Conservation (phyloP, 192 early-diverging fungal species). For the Geranomyces michiganensis region DNA sequence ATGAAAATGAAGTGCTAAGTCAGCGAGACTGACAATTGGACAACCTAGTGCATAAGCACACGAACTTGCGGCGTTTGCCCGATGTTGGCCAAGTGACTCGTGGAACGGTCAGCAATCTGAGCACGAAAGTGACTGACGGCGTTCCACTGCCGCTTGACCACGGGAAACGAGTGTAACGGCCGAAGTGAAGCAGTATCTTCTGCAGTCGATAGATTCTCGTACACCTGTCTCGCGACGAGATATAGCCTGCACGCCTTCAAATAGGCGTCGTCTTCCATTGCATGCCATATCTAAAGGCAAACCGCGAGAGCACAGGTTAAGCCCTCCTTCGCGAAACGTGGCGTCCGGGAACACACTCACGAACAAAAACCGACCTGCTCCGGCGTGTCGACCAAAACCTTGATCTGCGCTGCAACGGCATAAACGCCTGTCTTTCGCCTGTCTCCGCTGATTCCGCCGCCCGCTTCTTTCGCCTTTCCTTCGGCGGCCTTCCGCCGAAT, state of each 20-base stretch:
- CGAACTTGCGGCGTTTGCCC: constrained; percentile 54
- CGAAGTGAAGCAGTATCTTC: constrained; percentile 28
- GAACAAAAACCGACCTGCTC: constrained; percentile 68
- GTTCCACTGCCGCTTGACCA: constrained; percentile 84
- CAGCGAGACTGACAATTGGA: constrained; percentile 4
- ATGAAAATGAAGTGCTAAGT: constrained; percentile 2
- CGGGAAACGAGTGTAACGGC: constrained; percentile 67
- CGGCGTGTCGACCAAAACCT: constrained; percentile 81
- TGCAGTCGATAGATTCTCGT: constrained; percentile 55
- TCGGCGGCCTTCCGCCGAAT: constrained; percentile 26
- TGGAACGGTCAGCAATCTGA: constrained; percentile 75
- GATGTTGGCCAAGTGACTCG: constrained; percentile 47
- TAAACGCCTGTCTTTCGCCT: constrained; percentile 54
- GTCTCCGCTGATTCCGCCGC: not conserved
- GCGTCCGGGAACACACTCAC: not conserved
- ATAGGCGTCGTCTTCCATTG: constrained; percentile 71
- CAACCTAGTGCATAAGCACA: constrained; percentile 17
- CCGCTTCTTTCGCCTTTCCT: not conserved
- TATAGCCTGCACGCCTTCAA: constrained; percentile 72
- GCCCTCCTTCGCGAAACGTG: not conserved
- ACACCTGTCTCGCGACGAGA: constrained; percentile 69
- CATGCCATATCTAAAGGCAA: constrained; percentile 72
- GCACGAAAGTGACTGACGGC: constrained; percentile 72
- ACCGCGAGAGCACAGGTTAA: not conserved
- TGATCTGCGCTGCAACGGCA: constrained; percentile 76